Conservation (phyloP, 305 asterid species). For the Withania somnifera region DNA sequence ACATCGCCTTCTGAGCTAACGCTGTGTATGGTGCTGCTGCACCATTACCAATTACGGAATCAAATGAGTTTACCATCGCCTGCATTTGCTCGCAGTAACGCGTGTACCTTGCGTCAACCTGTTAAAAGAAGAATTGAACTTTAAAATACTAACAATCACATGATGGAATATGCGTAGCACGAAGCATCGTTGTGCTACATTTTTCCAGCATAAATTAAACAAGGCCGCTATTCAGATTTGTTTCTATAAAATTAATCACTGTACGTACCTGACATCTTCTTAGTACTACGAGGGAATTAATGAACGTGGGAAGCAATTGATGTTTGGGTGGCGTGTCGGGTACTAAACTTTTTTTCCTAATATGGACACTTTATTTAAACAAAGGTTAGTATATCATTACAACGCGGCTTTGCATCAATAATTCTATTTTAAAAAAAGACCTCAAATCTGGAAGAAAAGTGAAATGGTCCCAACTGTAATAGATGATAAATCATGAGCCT, state of each 20-base stretch:
- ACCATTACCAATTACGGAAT: slow-evolving; percentile 43
- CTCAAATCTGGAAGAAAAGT: background rate
- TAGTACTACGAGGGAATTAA: background rate
- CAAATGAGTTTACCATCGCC: slow-evolving; percentile 48
- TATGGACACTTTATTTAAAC: background rate
- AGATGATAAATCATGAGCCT: slow-evolving; percentile 1
- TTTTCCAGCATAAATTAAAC: slow-evolving; percentile 36
- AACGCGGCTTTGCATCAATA: slow-evolving; percentile 11
- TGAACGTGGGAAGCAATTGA: slow-evolving; percentile 8
- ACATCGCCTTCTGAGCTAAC: slow-evolving; percentile 69
- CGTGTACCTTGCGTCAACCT: slow-evolving; percentile 62
- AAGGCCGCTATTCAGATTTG: background rate
- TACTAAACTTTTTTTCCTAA: background rate
- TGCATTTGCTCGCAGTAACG: slow-evolving; percentile 75
- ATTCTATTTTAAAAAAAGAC: slow-evolving; percentile 7
- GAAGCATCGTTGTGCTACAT: slow-evolving; percentile 17
- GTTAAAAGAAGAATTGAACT: background rate
- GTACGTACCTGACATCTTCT: background rate
- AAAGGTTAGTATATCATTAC: background rate
- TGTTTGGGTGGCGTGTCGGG: background rate
- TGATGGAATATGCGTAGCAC: slow-evolving; percentile 21
- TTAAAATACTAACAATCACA: background rate
- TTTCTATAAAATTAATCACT: background rate
- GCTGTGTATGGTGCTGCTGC: slow-evolving; percentile 53
- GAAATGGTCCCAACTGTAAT: slow-evolving; percentile 27